A percentile compares a stretch with the other conserved stretches of the same genome.
phyloP scores from a whole-genome alignment of 2,329 filamentous ascomycete species.

The Aspergillus unguis region DNA sequence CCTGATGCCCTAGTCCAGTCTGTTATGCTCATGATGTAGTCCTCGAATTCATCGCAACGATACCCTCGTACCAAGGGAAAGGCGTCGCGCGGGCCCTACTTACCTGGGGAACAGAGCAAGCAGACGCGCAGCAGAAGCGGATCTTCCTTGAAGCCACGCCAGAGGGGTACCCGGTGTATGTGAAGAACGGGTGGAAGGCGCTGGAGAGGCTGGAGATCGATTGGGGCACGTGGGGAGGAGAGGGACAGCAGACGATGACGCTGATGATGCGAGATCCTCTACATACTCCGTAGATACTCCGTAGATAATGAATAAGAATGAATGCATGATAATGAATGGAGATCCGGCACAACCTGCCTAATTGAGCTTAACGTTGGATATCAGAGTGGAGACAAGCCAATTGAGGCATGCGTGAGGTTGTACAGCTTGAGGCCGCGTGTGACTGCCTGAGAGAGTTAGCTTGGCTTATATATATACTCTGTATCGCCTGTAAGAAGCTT shows the following conservation, averaged over 20 bases:
- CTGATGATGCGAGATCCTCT: slow-evolving; percentile 23
- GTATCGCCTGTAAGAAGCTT: neutral
- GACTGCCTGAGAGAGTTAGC: slow-evolving; percentile 5
- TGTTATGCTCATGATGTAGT: slow-evolving; percentile 6
- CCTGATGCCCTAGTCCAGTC: neutral
- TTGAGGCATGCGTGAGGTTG: neutral
- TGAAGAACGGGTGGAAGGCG: slow-evolving; percentile 47
- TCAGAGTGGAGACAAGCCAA: neutral
- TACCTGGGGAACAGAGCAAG: slow-evolving; percentile 47
- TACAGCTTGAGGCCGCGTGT: slow-evolving; percentile 6
- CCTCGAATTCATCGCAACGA: slow-evolving; percentile 17
- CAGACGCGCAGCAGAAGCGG: slow-evolving; percentile 44
- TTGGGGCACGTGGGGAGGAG: slow-evolving; percentile 26
- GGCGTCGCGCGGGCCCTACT: slow-evolving; percentile 16
- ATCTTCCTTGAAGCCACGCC: slow-evolving; percentile 53
- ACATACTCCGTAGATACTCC: neutral
- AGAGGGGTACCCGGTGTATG: slow-evolving; percentile 48
- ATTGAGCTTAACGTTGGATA: slow-evolving; percentile 6
- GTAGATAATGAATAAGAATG: neutral
- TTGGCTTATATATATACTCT: neutral
- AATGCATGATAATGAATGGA: neutral
- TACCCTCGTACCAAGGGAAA: slow-evolving; percentile 12
- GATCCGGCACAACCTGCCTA: slow-evolving; percentile 10
- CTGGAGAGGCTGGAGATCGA: slow-evolving; percentile 39
- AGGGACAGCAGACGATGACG: slow-evolving; percentile 20